These are phyloP conservation scores for Metroxylon sagu DNA, from an alignment of 176 grass and related monocot species.

Conservation along the genomic window DNA sequence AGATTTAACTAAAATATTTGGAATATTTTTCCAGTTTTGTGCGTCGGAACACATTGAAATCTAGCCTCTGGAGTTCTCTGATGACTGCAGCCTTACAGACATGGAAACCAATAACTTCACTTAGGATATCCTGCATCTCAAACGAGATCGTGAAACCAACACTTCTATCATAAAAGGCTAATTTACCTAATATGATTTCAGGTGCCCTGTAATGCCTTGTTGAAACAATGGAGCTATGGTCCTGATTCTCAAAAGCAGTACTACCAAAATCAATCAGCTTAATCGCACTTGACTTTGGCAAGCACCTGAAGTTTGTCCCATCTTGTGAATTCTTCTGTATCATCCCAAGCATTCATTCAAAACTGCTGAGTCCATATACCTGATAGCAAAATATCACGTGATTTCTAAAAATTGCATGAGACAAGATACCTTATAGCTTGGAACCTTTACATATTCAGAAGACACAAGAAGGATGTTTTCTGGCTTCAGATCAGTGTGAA, in stretches of 20 bases:
- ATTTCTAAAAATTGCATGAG: conserved; percentile 24
- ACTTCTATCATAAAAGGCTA: conserved; percentile 29
- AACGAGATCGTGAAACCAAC: conserved; percentile 38
- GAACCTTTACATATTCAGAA: conserved; percentile 80
- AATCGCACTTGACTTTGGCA: conserved; percentile 97
- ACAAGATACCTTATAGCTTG: conserved; percentile 65
- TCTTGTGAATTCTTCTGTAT: conserved; percentile 77
- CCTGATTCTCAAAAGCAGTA: conserved; percentile 73
- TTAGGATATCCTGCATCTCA: conserved; percentile 33
- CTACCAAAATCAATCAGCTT: conserved; percentile 99
- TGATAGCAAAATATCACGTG: conserved; percentile 29
- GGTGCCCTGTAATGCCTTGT: conserved; percentile 99
- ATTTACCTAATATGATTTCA: conserved; percentile 98
- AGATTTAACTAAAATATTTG: no score
- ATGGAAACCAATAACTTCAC: conserved; percentile 1
- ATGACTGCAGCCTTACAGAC: no score
- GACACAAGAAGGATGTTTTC: conserved; percentile 97
- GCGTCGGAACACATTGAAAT: no score
- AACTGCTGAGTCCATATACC: conserved; percentile 29
- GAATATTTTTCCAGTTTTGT: no score
- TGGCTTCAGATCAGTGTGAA: conserved; percentile 99
- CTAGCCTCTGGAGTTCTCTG: no score
- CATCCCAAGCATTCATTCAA: conserved; percentile 52
- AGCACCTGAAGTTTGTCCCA: conserved; percentile 75
- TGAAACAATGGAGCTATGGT: conserved; percentile 89